Conservation (phyloP, 805 yeast species). For the Isabelozyma rhagii region DNA sequence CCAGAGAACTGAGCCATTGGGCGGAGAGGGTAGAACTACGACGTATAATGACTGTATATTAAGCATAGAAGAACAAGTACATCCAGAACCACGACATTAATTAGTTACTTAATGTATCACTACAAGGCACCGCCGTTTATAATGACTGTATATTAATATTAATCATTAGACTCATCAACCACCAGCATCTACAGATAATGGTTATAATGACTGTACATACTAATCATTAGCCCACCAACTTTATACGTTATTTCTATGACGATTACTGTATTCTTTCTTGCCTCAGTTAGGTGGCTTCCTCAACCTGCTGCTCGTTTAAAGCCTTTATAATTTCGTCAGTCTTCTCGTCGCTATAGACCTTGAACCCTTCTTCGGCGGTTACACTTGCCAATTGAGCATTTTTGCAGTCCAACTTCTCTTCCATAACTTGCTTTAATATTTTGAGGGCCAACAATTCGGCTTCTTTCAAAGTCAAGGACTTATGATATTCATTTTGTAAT, state of each 20-base stretch:
- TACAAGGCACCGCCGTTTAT: background rate
- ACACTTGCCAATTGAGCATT: conserved; percentile 95
- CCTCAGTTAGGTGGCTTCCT: background rate
- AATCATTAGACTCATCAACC: conserved; percentile 4
- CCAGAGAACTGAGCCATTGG: conserved; percentile 14
- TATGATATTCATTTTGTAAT: conserved; percentile 93
- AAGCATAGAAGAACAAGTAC: background rate
- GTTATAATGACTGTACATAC: background rate
- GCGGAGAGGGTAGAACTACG: background rate
- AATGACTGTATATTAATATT: background rate
- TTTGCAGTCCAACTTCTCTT: conserved; percentile 91
- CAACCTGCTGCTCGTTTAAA: conserved; percentile 64
- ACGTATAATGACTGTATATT: background rate
- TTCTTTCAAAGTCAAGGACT: conserved; percentile 83
- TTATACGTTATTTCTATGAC: background rate
- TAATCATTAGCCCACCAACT: background rate
- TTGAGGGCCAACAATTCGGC: conserved; percentile 89
- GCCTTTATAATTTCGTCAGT: conserved; percentile 77
- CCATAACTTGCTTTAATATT: conserved; percentile 97
- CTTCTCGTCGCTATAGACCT: conserved; percentile 77
- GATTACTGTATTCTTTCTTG: background rate
- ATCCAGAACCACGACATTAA: no score
- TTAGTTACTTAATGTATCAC: no score
- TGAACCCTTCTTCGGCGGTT: conserved; percentile 81
- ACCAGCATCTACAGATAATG: no score